Evolutionary conservation across 352 stramenopile species (phyloP), one percentile per base, ranked within the genome.

Genomic region (Pythium insidiosum): DNA sequence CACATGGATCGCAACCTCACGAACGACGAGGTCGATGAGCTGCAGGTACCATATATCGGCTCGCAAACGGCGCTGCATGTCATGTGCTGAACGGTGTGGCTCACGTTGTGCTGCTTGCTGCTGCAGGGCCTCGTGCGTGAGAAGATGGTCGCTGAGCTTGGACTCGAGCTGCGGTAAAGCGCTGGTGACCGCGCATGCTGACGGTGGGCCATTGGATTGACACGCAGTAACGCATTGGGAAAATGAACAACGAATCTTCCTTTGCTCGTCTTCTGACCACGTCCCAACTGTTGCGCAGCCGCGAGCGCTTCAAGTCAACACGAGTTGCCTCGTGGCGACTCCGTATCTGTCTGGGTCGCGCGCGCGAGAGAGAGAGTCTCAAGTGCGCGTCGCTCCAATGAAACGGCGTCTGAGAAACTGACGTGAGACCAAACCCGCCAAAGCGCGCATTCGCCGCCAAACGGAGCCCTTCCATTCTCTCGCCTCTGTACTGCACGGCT

Each of bases 1-100:
- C 94, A 94, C 63, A 99, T 99, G 95, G 95, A 99, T 64, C 88
- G 97, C 24, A 97, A 84, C 50, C 77, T 99, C 31, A 99, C 96
- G 39, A 99, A 99, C 75, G 91, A 97, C 45, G 96, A 99, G 64
- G 91, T 99, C 51, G 95, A 99, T 75, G 70, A 63, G 15, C 73
- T 99, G 12, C 97, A 99, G 77, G 75, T 94, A 61, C 28, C 11
- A 36, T 18, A 9, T 13, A 2, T 4, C 39, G 21, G 25, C 13
- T 30, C 19, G 19, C 21, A 18, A 10, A 2, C 6, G 18, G 29
- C 37, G 11, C 11, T 30, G 13, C 6, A 28, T 28, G 13, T 13
- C 23, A 18, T 37, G 3, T 3, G 5, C 28, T 25, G 1, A 25
- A 35, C 19, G 39, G 13, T 19, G 36, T 7, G 20, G 9, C 20